Conservation (phyloP, 1,284 basidiomycete genomes). For the Coriolopsis trogii region DNA sequence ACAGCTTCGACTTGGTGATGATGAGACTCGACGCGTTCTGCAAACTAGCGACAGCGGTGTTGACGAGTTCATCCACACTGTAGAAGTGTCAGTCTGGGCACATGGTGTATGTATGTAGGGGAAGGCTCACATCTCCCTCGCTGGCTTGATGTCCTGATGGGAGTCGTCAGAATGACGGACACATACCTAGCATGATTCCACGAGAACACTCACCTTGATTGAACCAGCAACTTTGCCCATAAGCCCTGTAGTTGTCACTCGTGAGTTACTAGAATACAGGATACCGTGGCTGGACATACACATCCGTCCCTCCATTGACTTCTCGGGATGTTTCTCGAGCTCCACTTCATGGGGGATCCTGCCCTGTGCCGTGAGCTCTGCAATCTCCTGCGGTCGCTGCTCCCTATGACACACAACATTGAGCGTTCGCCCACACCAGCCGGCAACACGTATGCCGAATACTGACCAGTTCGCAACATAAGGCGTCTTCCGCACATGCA, state of each 20-base stretch:
- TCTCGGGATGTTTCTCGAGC: constrained; percentile 69
- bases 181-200: neutral
- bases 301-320: constrained; percentile 57
- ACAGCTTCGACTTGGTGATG: constrained; percentile 47
- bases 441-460: neutral
- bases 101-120: neutral
- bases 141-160: constrained; percentile 72
- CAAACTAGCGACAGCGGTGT: constrained; percentile 53
- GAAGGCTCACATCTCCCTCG: constrained; percentile 71
- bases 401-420: constrained; percentile 46
- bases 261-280: neutral
- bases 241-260: constrained; percentile 52
- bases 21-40: constrained; percentile 40
- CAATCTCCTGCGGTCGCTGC: constrained; percentile 60
- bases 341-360: constrained; percentile 80
- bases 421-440: neutral
- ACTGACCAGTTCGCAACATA: constrained; percentile 72
- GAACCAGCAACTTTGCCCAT: constrained; percentile 88
- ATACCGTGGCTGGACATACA: constrained; percentile 46
- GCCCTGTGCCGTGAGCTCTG: constrained; percentile 62
- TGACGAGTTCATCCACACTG: constrained; percentile 74
- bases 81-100: constrained; percentile 7
- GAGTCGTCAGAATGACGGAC: neutral
- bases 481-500: constrained; percentile 78
- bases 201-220: constrained; percentile 63